Evolutionary conservation across 805 yeast species (phyloP), one percentile per base, ranked within the genome.

Genomic region (Metschnikowia hibisci): DNA sequence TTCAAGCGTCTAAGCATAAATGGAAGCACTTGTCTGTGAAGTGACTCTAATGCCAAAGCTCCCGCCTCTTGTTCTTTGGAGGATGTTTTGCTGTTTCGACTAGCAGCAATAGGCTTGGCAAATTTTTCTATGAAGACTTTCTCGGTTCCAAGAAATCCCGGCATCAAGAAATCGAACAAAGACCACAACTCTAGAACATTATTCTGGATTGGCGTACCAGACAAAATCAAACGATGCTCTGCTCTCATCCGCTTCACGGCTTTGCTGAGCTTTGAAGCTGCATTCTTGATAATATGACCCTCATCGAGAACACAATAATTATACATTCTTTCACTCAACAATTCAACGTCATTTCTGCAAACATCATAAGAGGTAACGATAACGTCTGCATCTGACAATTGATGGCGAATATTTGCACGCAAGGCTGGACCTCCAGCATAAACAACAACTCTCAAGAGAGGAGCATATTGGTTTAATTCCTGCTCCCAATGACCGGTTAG

Each of bases 401-500:
- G 63, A 0, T 67, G 55, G 30, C 87, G 71, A 20, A 88, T 63
- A 6, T 76, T 65, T 6, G 73, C 60, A 57, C 99, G 75, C 2
- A 75, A 67, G 4, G 84, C 67, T 3, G 99, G 98, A 4, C 88
- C 82, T n/a, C 99, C 99, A 15, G 95, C 96, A 63, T 91, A 91
- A 2, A 88, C 93, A 22, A 87, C 61, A 4, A 87, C 85, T 34
- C 78, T 81, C 67, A 93, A 70, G 51, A 85, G 84, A 34, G 98
- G 96, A 0, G 97, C 86, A 62, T 89, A 93, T 49, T 86, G 89
- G 47, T 80, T 78, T 52, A 93, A 72, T 64, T 93, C 99, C 60
- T 88, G 96, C 61, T 88, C 96, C 99, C 99, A 93, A 64, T 93
- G 99, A 16, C 99, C 99, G 2, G 97, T 90, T 53, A 93, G 77